phyloP scores from a whole-genome alignment of 306 rosid species.

The Geum urbanum region DNA sequence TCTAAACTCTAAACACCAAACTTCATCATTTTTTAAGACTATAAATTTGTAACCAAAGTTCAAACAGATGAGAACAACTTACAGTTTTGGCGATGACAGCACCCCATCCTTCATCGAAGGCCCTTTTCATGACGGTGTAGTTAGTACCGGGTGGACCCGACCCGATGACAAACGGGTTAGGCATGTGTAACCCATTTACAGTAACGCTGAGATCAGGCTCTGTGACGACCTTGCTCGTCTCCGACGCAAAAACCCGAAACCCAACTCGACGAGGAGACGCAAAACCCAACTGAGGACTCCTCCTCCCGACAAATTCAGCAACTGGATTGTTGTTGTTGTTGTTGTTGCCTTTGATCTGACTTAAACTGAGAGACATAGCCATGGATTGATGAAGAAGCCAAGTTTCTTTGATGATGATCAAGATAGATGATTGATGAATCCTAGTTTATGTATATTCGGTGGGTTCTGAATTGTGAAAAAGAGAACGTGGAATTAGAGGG shows the following conservation, averaged over 20 bases:
- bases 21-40: too few relatives aligned
- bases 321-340: slow-evolving; percentile 36
- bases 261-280: slow-evolving; percentile 40
- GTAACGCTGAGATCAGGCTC: slow-evolving; percentile 94
- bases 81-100: slow-evolving; percentile 98
- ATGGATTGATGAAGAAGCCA: slow-evolving; percentile 36
- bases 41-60: background rate
- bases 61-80: slow-evolving; percentile 33
- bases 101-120: slow-evolving; percentile 99
- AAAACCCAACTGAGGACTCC: slow-evolving; percentile 24
- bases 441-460: slow-evolving; percentile 25
- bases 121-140: slow-evolving; percentile 95
- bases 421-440: slow-evolving; percentile 37
- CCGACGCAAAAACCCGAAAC: slow-evolving; percentile 63
- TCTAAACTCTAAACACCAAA: too few relatives aligned
- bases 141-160: slow-evolving; percentile 99
- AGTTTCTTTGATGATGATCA: too few relatives aligned
- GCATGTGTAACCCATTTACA: slow-evolving; percentile 80
- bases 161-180: slow-evolving; percentile 91
- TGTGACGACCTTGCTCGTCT: slow-evolving; percentile 29
- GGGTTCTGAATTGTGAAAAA: background rate
- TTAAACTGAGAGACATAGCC: slow-evolving; percentile 56
- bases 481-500: slow-evolving; percentile 37
- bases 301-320: slow-evolving; percentile 44
- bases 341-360: slow-evolving; percentile 43